These are phyloP conservation scores for Debaryomycetaceae sp. DNA, from an alignment of 1,139 yeast genomes.

Conservation along the genomic window DNA sequence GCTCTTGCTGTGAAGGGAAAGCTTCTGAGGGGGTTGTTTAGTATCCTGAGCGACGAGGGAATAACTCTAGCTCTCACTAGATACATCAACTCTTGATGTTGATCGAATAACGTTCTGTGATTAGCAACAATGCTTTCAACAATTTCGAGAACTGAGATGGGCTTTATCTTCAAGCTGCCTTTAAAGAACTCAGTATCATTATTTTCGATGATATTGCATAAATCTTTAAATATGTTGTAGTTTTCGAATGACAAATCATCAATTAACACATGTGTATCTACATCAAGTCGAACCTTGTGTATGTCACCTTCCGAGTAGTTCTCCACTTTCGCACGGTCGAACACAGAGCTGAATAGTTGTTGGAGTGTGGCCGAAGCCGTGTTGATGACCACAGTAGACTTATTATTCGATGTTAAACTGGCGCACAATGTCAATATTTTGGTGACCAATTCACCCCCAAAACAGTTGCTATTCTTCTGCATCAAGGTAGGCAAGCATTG, in stretches of 20 bases:
- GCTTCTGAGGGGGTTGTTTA: constrained; percentile 53
- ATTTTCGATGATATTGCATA: constrained; percentile 65
- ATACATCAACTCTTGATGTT: constrained; percentile 61
- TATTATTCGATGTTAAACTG: constrained; percentile 63
- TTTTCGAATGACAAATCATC: constrained; percentile 65
- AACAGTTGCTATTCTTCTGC: constrained; percentile 54
- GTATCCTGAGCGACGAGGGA: constrained; percentile 67
- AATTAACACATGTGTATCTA: constrained; percentile 39
- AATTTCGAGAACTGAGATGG: constrained; percentile 73
- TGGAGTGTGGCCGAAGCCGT: constrained; percentile 93
- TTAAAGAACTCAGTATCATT: constrained; percentile 49
- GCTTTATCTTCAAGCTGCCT: constrained; percentile 52
- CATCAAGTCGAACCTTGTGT: constrained; percentile 39
- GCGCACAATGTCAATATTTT: constrained; percentile 69
- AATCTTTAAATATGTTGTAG: constrained; percentile 61
- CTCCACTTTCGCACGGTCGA: constrained; percentile 52
- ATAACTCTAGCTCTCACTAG: constrained; percentile 64
- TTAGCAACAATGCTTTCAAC: constrained; percentile 63
- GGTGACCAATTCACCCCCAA: constrained; percentile 56
- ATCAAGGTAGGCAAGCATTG: constrained; percentile 78
- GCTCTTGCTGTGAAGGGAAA: constrained; percentile 73
- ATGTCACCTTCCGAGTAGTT: constrained; percentile 7
- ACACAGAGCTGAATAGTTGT: constrained; percentile 73
- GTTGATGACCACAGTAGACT: constrained; percentile 75
- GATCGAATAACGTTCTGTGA: constrained; percentile 53